Evolutionary conservation across 805 yeast genomes (phyloP).

Genomic region (Hanseniaspora hatyaiensis): DNA sequence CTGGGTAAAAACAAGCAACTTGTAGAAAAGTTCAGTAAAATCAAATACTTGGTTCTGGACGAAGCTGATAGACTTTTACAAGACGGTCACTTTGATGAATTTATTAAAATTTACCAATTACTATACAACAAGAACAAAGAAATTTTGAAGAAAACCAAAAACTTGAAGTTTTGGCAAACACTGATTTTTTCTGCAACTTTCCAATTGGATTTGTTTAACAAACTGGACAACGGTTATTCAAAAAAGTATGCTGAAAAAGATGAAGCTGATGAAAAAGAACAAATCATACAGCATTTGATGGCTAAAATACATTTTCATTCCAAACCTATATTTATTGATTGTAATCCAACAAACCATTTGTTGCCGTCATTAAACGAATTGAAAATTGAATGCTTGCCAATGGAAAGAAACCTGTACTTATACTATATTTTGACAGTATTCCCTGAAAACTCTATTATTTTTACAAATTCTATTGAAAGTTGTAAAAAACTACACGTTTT

Average conservation of each 20-base stretch:
- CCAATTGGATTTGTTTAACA: constrained; percentile 67
- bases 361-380: constrained; percentile 71
- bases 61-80: constrained; percentile 93
- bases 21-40: constrained; percentile 33
- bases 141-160: constrained; percentile 26
- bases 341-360: constrained; percentile 73
- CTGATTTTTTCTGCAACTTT: constrained; percentile 93
- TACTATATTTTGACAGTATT: constrained; percentile 79
- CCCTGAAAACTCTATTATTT: constrained; percentile 81
- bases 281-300: constrained; percentile 53
- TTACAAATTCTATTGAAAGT: constrained; percentile 90
- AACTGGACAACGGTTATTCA: constrained; percentile 40
- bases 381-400: constrained; percentile 78
- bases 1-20: constrained; percentile 46
- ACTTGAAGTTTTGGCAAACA: constrained; percentile 59
- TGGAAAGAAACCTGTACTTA: constrained; percentile 78
- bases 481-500: constrained; percentile 76
- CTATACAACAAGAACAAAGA: constrained; percentile 34
- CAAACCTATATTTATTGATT: constrained; percentile 65
- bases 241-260: constrained; percentile 22
- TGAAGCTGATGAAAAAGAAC: constrained; percentile 35
- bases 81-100: constrained; percentile 92
- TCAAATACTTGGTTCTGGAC: constrained; percentile 59
- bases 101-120: constrained; percentile 65
- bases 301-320: constrained; percentile 61